These are phyloP conservation scores for Exophiala lecanii-corni DNA, from an alignment of 2,329 filamentous ascomycete species.

Conservation along the genomic window DNA sequence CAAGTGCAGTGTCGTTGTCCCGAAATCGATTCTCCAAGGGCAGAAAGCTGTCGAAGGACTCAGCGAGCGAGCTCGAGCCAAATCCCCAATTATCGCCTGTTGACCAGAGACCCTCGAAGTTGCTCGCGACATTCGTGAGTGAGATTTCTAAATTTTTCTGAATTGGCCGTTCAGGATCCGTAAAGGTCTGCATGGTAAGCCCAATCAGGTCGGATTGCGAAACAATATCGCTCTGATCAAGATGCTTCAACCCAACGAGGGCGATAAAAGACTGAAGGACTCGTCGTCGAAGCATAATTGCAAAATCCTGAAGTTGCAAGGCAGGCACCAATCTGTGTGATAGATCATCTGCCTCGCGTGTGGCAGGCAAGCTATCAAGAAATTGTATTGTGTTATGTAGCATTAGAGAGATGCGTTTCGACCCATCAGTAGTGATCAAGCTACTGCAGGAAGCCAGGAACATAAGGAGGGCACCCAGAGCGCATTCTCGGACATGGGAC, in stretches of 20 bases:
- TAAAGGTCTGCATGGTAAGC: slow-evolving; percentile 83
- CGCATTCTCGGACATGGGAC: slow-evolving; percentile 90
- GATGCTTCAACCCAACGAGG: slow-evolving; percentile 80
- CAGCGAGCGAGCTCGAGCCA: slow-evolving; percentile 80
- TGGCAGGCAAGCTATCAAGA: slow-evolving; percentile 74
- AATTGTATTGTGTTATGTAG: slow-evolving; percentile 91
- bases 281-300: slow-evolving; percentile 86
- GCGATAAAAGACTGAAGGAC: slow-evolving; percentile 94
- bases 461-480: slow-evolving; percentile 81
- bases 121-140: slow-evolving; percentile 83
- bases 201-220: slow-evolving; percentile 89
- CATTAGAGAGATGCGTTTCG: slow-evolving; percentile 88
- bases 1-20: slow-evolving; percentile 29
- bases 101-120: slow-evolving; percentile 93
- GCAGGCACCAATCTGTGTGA: slow-evolving; percentile 77
- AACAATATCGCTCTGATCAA: slow-evolving; percentile 77
- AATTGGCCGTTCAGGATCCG: slow-evolving; percentile 81
- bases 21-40: slow-evolving; percentile 47
- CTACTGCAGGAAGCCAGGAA: slow-evolving; percentile 93
- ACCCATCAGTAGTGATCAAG: slow-evolving; percentile 87
- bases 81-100: slow-evolving; percentile 91
- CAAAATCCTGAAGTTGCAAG: slow-evolving; percentile 82
- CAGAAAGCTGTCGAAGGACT: slow-evolving; percentile 67
- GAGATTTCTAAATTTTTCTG: slow-evolving; percentile 76
- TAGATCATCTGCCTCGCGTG: slow-evolving; percentile 82